Base-by-base conservation (phyloP, 1,284 basidiomycete genomes). In the Austroboletus rostrupii region DNA sequence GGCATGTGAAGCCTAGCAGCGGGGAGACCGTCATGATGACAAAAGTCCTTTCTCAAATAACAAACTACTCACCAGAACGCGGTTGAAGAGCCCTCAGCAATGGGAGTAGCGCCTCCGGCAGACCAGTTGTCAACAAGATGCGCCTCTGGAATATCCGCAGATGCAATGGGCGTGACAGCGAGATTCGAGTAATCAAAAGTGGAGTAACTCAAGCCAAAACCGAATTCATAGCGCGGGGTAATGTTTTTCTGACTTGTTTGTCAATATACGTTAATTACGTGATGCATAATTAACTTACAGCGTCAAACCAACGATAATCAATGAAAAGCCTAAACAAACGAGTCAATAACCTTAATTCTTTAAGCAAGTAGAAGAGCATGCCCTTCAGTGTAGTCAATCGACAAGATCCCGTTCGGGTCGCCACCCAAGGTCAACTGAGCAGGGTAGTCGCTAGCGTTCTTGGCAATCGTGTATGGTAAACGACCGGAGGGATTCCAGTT, bases 191-290 rank as follows among this genome's bases (percentile, higher is more conserved):
- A 90, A 29, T 77, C 69, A 67, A 95, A 97, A 0, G 70, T 77
- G 32, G 92, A 87, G 72, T 95, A 96, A 51, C 85, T 89, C 57
- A 95, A 68, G 0, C 68, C 68, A 57, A 74, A 83, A 3, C 85
- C 85, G 58, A 87, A 87, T 46, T 78, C 76, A 56, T 73, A 86
- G 19, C 80, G 72, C 0, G 84, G 83, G 1, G 68, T 68, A 51
- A 84, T 81, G 52, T 74, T 67, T 53, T 67, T 50, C 60, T 71
- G 48, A 23, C 2, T 9, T 9, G 23, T 20, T 3, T 49, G 3
- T 36, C n/a, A 36, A 50, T 47, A 3, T 37, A 20, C 7, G 9
- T 26, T 31, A 12, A 14, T 1, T 8, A 13, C 45, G 14, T 21
- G 5, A 2, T 6, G 2, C 10, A 2, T 26, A 19, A 28, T 29